phyloP scores from a whole-genome alignment of 2,329 filamentous ascomycete species.

The Aspergillus sojae region DNA sequence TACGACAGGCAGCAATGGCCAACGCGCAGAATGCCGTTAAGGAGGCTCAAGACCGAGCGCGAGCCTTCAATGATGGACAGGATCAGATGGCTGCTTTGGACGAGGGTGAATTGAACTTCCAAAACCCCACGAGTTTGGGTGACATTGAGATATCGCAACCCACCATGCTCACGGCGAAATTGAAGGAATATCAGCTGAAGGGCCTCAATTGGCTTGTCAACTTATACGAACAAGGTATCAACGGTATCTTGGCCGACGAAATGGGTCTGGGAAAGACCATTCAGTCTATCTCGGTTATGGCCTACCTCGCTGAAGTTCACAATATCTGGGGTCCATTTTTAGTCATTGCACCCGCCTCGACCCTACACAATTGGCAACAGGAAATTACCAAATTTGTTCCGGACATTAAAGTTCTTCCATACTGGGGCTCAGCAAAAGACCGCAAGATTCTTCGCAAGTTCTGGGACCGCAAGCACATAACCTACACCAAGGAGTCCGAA shows the following conservation, averaged over 20 bases:
- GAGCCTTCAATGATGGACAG: conserved; percentile 81
- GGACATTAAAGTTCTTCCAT: conserved; percentile 90
- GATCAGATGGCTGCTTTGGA: conserved; percentile 73
- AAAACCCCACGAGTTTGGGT: conserved; percentile 93
- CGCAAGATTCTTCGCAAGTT: conserved; percentile 97
- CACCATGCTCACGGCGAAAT: conserved; percentile 85
- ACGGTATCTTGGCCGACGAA: conserved; percentile 96
- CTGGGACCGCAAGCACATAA: conserved; percentile 97
- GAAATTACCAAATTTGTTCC: conserved; percentile 96
- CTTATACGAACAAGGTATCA: conserved; percentile 98
- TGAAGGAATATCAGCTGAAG: conserved; percentile 99
- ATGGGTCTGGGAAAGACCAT: conserved; percentile 99
- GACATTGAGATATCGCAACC: conserved; percentile 94
- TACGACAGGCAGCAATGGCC: conserved; percentile 84
- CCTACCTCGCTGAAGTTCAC: conserved; percentile 94
- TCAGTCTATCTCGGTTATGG: conserved; percentile 99
- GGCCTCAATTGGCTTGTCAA: conserved; percentile 99
- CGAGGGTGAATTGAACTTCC: conserved; percentile 98
- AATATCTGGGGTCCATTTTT: conserved; percentile 98
- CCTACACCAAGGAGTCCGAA: conserved; percentile 87
- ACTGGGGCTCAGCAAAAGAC: conserved; percentile 94
- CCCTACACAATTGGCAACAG: conserved; percentile 98
- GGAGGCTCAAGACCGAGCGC: conserved; percentile 88
- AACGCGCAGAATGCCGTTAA: conserved; percentile 96
- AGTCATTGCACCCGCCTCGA: conserved; percentile 93